Conservation (phyloP, 306 rosid species). For the Cucurbita ficifolia region DNA sequence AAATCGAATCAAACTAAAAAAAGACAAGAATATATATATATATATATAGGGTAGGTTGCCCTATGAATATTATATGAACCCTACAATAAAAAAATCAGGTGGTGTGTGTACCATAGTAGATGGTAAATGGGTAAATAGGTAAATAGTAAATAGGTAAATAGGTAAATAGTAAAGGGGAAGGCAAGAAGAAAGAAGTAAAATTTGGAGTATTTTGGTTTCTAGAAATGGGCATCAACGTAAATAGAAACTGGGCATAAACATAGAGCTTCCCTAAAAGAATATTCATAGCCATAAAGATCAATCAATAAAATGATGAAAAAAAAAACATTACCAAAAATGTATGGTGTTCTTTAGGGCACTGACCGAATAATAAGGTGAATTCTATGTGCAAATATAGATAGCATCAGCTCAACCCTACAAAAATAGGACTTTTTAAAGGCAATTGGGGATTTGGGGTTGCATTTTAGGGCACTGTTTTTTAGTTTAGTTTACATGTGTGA, state of each 20-base stretch:
- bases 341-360: neutral
- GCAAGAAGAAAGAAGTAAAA: neutral
- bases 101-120: neutral
- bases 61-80: neutral
- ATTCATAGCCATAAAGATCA: neutral
- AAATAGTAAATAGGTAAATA: neutral
- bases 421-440: neutral
- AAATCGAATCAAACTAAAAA: too few species aligned
- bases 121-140: neutral
- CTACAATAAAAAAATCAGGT: too few species aligned
- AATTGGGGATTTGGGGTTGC: neutral
- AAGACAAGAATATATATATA: too few species aligned
- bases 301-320: neutral
- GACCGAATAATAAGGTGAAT: neutral
- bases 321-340: neutral
- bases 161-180: neutral
- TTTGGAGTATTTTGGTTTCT: neutral
- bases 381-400: neutral
- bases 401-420: neutral
- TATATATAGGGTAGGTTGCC: neutral
- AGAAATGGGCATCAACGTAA: neutral
- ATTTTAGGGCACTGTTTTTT: neutral
- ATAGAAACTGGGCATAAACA: neutral
- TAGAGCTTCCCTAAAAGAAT: neutral
- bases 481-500: neutral